Evolutionary conservation across 2,329 filamentous ascomycete genomes (phyloP).

Genomic region (Zymoseptoria brevis): DNA sequence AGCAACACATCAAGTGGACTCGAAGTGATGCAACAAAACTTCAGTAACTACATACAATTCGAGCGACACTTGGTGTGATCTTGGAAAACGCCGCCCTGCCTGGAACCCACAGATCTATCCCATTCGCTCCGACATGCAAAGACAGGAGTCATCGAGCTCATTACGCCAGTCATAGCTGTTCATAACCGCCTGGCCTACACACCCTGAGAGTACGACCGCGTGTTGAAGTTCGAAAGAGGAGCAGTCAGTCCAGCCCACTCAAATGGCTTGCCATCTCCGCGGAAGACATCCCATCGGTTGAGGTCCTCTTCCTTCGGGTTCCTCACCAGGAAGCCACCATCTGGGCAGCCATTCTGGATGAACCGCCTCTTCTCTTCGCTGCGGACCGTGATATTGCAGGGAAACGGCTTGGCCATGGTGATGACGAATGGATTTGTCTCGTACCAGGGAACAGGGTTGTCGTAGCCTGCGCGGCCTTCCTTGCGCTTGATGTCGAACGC

Average conservation of each 20-base stretch:
- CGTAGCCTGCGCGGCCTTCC: slow-evolving; percentile 18
- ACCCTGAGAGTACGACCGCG: background rate
- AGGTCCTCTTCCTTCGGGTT: slow-evolving; percentile 15
- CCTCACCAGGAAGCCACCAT: slow-evolving; percentile 21
- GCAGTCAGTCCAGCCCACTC: background rate
- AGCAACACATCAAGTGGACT: background rate
- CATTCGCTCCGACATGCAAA: background rate
- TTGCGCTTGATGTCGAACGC: slow-evolving; percentile 25
- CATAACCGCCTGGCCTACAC: background rate
- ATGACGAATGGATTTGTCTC: slow-evolving; percentile 29
- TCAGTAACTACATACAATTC: background rate
- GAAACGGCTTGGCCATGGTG: slow-evolving; percentile 29
- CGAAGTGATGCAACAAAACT: background rate
- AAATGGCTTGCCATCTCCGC: background rate
- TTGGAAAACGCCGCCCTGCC: slow-evolving; percentile 59
- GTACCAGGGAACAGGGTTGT: slow-evolving; percentile 26
- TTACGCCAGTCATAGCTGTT: background rate
- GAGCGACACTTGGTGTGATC: slow-evolving; percentile 69
- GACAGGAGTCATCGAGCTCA: background rate
- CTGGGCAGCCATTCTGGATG: slow-evolving; percentile 22
- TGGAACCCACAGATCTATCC: background rate
- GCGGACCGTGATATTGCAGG: slow-evolving; percentile 21
- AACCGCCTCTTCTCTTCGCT: slow-evolving; percentile 26
- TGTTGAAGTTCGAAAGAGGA: background rate
- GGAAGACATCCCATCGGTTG: slow-evolving; percentile 16